phyloP scores from a whole-genome alignment of 208 protist genomes.

The Leishmania arabica region DNA sequence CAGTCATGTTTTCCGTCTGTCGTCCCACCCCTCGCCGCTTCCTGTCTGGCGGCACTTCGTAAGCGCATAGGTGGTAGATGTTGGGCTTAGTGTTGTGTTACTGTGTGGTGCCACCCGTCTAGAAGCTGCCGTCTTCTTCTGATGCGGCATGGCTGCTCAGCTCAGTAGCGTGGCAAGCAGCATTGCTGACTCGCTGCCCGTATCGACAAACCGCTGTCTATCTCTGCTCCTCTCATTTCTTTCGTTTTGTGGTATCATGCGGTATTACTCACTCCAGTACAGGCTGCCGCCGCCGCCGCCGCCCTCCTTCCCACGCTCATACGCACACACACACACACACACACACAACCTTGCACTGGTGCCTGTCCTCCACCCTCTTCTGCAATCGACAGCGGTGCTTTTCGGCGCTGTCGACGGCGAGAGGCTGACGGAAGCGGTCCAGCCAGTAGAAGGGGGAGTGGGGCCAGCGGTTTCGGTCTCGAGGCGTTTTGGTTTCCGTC shows the following conservation, averaged over 20 bases:
- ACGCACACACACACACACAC: background rate
- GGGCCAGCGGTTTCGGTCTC: background rate
- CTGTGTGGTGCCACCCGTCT: background rate
- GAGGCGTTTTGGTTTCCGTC: background rate
- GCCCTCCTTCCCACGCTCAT: background rate
- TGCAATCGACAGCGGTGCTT: background rate
- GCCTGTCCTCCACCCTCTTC: background rate
- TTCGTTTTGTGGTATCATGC: background rate
- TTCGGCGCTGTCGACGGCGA: background rate
- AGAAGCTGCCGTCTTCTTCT: background rate
- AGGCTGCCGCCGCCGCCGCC: no score
- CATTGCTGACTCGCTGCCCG: background rate
- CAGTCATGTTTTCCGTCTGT: background rate
- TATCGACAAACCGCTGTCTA: background rate
- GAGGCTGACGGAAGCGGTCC: background rate
- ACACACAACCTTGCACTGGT: background rate
- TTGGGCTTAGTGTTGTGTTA: background rate
- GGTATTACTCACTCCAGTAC: background rate
- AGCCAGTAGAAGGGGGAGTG: background rate
- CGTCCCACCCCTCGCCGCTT: background rate
- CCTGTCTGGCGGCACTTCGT: background rate
- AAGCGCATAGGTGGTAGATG: background rate
- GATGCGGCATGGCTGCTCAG: background rate
- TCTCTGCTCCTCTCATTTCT: slow-evolving; percentile 4
- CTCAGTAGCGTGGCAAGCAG: background rate